These are phyloP conservation scores for Metarhizium humberi DNA, from an alignment of 2,329 filamentous ascomycete genomes.

Conservation along the genomic window DNA sequence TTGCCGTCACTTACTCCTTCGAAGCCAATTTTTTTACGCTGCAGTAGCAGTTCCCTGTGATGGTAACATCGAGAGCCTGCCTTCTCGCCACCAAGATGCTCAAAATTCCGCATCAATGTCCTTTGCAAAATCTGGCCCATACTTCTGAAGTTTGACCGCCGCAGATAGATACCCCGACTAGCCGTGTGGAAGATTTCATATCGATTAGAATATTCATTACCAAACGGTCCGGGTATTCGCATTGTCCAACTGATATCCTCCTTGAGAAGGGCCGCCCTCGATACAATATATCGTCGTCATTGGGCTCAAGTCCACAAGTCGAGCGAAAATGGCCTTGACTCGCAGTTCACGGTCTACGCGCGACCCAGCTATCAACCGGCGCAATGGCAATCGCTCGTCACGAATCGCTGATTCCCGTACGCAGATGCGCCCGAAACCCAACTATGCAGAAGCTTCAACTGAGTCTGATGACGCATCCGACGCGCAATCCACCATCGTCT, in stretches of 20 bases:
- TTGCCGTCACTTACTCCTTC: not conserved
- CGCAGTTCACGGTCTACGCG: slow-evolving; percentile 9
- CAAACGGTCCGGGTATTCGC: not conserved
- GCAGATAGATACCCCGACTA: not conserved
- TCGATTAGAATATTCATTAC: not conserved
- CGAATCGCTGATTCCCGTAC: slow-evolving; percentile 5
- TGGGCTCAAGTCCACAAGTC: not conserved
- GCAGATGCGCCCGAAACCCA: slow-evolving; percentile 2
- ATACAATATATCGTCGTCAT: not conserved
- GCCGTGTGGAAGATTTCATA: not conserved
- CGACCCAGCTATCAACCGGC: slow-evolving; percentile 8
- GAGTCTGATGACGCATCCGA: not conserved
- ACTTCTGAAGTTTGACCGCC: not conserved
- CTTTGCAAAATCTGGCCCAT: not conserved
- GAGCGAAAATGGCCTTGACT: slow-evolving; percentile 17
- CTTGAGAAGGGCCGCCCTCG: not conserved
- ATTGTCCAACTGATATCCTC: not conserved
- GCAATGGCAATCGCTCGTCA: slow-evolving; percentile 14
- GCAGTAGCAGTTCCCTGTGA: not conserved
- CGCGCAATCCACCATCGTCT: not conserved
- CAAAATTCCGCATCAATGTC: not conserved
- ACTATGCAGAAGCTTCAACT: slow-evolving; percentile 5
- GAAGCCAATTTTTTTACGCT: not conserved
- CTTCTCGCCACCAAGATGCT: not conserved
- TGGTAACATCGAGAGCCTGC: not conserved